Evolutionary conservation across 495 filamentous ascomycete species (phyloP).

Genomic region (Daldinia bambusicola): DNA sequence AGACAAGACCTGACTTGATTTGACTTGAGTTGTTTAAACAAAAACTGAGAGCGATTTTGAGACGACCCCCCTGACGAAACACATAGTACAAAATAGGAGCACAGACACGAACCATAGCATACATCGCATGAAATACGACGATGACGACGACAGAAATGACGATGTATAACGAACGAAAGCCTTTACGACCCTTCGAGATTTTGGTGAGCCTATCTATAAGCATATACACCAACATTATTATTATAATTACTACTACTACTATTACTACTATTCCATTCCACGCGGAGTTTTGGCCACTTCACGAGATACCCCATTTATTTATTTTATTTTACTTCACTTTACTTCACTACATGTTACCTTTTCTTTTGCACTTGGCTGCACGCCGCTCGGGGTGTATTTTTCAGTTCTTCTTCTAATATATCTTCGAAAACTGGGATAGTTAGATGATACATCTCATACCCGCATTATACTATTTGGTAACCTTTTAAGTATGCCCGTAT

Average conservation of each 20-base stretch:
- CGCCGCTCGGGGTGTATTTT: conserved; percentile 10
- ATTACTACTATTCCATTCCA: conserved; percentile 20
- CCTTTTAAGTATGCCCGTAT: conserved; percentile 29
- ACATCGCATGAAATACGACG: conserved; percentile 4
- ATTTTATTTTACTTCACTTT: conserved; percentile 10
- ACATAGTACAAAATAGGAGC: neutral
- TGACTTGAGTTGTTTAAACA: neutral
- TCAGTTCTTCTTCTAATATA: neutral
- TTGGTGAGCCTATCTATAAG: conserved; percentile 34
- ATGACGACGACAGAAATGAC: conserved; percentile 11
- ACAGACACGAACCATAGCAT: neutral
- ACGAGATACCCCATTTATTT: conserved; percentile 41
- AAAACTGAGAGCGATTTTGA: conserved; percentile 1
- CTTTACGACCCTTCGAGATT: conserved; percentile 16
- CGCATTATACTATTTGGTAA: conserved; percentile 15
- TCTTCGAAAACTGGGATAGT: conserved; percentile 11
- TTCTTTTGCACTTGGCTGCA: neutral
- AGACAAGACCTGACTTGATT: conserved; percentile 8
- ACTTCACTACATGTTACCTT: conserved; percentile 14
- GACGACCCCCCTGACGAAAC: neutral
- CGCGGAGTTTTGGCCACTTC: conserved; percentile 49
- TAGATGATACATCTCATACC: conserved; percentile 5
- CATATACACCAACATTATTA: conserved; percentile 30
- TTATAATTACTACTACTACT: conserved; percentile 8
- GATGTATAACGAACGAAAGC: conserved; percentile 27